Percentiles rank a stretch among this genome's conserved stretches.
phyloP scores from a whole-genome alignment of 345 rosid species.

The Melaleuca alternifolia region DNA sequence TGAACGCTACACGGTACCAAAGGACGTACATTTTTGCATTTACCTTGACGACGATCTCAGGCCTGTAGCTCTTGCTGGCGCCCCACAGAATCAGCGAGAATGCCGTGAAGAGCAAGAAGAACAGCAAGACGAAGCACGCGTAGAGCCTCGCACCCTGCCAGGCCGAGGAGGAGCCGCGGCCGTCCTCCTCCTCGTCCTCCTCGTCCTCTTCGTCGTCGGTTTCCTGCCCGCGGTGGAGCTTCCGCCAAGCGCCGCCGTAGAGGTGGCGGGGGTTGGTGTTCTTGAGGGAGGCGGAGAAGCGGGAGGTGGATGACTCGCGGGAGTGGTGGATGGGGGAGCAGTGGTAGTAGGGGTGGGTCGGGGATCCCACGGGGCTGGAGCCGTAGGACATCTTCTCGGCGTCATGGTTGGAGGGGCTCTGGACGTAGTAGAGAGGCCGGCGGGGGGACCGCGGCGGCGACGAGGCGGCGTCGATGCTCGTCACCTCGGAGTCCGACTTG shows the following conservation, averaged over 20 bases:
- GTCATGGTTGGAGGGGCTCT: constrained; percentile 94
- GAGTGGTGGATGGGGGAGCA: constrained; percentile 95
- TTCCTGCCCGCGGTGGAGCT: constrained; percentile 24
- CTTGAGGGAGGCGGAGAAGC: constrained; percentile 71
- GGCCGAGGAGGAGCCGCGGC: background rate
- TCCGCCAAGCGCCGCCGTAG: constrained; percentile 33
- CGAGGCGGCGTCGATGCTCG: constrained; percentile 61
- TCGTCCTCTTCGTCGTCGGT: constrained; percentile 6
- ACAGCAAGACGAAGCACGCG: constrained; percentile 34
- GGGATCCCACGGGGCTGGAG: constrained; percentile 73
- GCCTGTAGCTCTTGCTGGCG: constrained; percentile 65
- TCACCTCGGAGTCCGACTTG: constrained; percentile 86
- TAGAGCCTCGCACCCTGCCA: constrained; percentile 45
- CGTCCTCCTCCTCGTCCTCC: constrained; percentile 18
- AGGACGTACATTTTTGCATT: background rate
- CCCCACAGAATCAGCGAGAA: constrained; percentile 85
- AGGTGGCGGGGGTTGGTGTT: constrained; percentile 32
- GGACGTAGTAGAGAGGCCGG: constrained; percentile 79
- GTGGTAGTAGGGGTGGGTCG: constrained; percentile 53
- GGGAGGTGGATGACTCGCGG: constrained; percentile 85
- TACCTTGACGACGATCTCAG: constrained; percentile 66
- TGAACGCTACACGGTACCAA: background rate
- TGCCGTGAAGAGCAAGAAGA: constrained; percentile 40
- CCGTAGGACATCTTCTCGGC: constrained; percentile 93
- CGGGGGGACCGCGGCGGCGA: constrained; percentile 55